Base-by-base conservation (phyloP, 225 moss, liverwort and hornwort genomes). In the Takakia lepidozioides region DNA sequence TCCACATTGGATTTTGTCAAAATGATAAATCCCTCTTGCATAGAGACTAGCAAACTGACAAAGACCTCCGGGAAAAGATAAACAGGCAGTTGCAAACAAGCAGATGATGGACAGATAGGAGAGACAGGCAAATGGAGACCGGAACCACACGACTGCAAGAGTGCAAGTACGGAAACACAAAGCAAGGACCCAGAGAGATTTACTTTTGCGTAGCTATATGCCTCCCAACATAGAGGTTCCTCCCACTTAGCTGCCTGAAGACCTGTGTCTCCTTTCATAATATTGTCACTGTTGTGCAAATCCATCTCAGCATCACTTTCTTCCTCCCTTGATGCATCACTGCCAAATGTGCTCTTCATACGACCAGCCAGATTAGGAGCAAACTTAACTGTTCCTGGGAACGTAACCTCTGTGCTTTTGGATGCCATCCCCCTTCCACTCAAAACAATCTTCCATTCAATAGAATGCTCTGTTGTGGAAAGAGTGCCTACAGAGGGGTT, bases 171-270 rank as follows among this genome's bases (percentile, higher is more conserved):
- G n/a, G n/a, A n/a, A n/a, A n/a, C n/a, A n/a, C n/a, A n/a, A n/a
- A n/a, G n/a, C n/a, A 25, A 5, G 19, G 23, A 34, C 1, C 10
- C 8, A 13, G 30, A 39, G 34, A 25, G 8, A 16, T 6, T 25
- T 45, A 66, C 71, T 78, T 85, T 87, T 8, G 98, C 91, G 52
- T 92, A 98, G 50, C 78, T 91, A 52, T 98, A 98, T n/a, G 91
- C 98, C 51, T 85, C 91, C 98, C 98, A 98, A 61, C 91, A 91
- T 43, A 98, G 62, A 9, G 98, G 87, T 37, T 91, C 87, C 70
- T 98, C 91, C 91, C 85, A 83, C 29, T 78, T 78, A 17, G 85
- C 98, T 35, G 91, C 72, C 52, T 48, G 27, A 1, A 66, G 76
- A 42, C 72, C 54, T 20, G 69, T 52, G 49, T 78, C 86, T 19